Conservation (phyloP, 768 basidiomycete genomes). For the Candolleomyces efflorescens region DNA sequence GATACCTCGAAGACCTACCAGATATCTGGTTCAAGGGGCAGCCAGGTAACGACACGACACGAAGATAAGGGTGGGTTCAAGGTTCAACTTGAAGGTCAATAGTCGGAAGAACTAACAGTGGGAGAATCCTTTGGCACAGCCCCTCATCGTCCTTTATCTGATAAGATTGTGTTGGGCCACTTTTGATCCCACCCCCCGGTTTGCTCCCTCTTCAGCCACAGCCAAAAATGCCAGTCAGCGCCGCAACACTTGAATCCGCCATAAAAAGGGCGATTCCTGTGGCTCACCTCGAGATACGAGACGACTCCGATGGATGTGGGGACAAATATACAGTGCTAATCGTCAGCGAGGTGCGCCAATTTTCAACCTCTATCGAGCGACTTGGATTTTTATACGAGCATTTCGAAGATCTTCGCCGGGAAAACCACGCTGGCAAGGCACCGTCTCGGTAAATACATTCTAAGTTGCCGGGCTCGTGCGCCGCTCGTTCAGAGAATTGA, state of each 20-base stretch:
- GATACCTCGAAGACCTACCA: too few species aligned
- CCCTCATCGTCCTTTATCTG: background rate
- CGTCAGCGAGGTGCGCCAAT: slow-evolving; percentile 62
- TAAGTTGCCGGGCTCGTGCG: background rate
- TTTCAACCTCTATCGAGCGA: background rate
- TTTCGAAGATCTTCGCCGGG: slow-evolving; percentile 63
- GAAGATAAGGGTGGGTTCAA: too few species aligned
- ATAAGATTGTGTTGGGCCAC: background rate
- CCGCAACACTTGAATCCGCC: slow-evolving; percentile 51
- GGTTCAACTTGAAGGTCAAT: too few species aligned
- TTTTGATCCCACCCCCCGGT: background rate
- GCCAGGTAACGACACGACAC: too few species aligned
- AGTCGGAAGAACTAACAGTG: too few species aligned
- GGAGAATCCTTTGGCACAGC: too few species aligned
- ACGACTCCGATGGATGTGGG: slow-evolving; percentile 78
- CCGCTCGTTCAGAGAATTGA: background rate
- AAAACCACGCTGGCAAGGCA: slow-evolving; percentile 79
- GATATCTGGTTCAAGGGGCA: too few species aligned
- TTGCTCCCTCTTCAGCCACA: background rate
- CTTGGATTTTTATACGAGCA: background rate
- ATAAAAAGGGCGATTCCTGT: slow-evolving; percentile 64
- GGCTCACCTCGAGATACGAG: slow-evolving; percentile 66
- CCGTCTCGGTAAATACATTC: slow-evolving; percentile 49
- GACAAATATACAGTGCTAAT: slow-evolving; percentile 71
- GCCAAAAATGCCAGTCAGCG: slow-evolving; percentile 55